Conservation (phyloP, 805 yeast genomes). For the Yarrowia sp. region DNA sequence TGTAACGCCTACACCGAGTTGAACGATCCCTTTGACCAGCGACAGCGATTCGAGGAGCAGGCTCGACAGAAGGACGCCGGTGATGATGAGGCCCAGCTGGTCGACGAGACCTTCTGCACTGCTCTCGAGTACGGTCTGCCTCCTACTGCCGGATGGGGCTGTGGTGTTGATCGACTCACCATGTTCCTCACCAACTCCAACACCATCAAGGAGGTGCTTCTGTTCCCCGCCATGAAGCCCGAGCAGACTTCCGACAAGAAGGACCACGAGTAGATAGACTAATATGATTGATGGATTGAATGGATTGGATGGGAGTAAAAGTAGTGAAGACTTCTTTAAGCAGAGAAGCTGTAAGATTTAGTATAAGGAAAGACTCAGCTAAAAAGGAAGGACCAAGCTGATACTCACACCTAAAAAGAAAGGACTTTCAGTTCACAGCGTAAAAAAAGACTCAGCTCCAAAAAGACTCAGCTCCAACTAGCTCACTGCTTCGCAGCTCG, state of each 20-base stretch:
- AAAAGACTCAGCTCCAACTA: too few species aligned
- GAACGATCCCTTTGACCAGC: constrained; percentile 98
- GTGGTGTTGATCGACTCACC: constrained; percentile 97
- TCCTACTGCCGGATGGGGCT: constrained; percentile 99
- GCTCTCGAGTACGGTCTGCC: constrained; percentile 98
- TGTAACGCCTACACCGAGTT: constrained; percentile 98
- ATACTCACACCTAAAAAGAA: too few species aligned
- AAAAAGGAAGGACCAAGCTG: not conserved
- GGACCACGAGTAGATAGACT: not conserved
- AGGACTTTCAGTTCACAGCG: not conserved
- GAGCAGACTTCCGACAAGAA: constrained; percentile 45
- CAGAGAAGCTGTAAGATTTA: too few species aligned
- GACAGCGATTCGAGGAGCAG: constrained; percentile 96
- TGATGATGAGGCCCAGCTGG: constrained; percentile 96
- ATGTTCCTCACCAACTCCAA: constrained; percentile 97
- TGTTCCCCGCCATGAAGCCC: constrained; percentile 99
- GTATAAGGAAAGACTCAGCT: too few species aligned
- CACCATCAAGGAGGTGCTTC: constrained; percentile 93
- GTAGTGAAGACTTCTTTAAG: too few species aligned
- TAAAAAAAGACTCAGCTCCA: too few species aligned
- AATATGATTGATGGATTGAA: not conserved
- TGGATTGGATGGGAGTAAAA: not conserved
- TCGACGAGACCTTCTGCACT: constrained; percentile 95
- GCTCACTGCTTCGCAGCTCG: too few species aligned
- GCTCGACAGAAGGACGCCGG: constrained; percentile 98